Conservation (phyloP, 2,329 filamentous ascomycete species). For the Aspergillus texensis region DNA sequence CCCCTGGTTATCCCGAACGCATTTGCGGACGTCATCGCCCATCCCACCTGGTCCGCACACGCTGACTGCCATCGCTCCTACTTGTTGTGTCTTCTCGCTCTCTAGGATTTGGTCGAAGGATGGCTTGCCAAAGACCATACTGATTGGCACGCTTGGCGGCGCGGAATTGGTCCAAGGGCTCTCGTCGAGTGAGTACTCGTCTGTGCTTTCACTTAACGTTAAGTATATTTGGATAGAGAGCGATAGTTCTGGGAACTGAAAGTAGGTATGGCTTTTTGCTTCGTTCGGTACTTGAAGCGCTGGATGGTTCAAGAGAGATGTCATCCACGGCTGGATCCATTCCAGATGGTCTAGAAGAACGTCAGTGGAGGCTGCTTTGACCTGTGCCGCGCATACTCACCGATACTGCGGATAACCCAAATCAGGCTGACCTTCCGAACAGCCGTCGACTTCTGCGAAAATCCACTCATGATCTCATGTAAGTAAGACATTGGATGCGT, state of each 20-base stretch:
- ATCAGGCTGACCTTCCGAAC: conserved; percentile 33
- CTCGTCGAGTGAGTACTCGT: conserved; percentile 28
- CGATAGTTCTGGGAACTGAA: conserved; percentile 27
- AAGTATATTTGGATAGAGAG: conserved; percentile 35
- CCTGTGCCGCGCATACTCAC: conserved; percentile 16
- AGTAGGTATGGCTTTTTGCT: conserved; percentile 27
- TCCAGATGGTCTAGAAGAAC: conserved; percentile 31
- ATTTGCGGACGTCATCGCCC: conserved; percentile 40
- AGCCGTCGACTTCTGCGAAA: conserved; percentile 26
- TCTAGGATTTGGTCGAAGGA: conserved; percentile 29
- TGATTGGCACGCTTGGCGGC: conserved; percentile 29
- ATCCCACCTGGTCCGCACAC: conserved; percentile 42
- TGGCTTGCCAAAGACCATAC: conserved; percentile 30
- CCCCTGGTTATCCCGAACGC: conserved; percentile 32
- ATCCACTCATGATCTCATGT: conserved; percentile 32
- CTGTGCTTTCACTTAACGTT: conserved; percentile 27
- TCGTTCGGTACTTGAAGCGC: conserved; percentile 24
- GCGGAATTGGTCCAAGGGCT: conserved; percentile 31
- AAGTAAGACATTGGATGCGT: conserved; percentile 40
- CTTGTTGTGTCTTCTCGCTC: conserved; percentile 30
- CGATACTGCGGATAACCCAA: conserved; percentile 37
- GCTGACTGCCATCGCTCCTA: conserved; percentile 41
- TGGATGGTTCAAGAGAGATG: conserved; percentile 31
- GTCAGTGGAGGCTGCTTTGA: neutral
- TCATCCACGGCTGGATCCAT: conserved; percentile 42